phyloP scores from a whole-genome alignment of 805 yeast species.

The Monosporozyma solicola region DNA sequence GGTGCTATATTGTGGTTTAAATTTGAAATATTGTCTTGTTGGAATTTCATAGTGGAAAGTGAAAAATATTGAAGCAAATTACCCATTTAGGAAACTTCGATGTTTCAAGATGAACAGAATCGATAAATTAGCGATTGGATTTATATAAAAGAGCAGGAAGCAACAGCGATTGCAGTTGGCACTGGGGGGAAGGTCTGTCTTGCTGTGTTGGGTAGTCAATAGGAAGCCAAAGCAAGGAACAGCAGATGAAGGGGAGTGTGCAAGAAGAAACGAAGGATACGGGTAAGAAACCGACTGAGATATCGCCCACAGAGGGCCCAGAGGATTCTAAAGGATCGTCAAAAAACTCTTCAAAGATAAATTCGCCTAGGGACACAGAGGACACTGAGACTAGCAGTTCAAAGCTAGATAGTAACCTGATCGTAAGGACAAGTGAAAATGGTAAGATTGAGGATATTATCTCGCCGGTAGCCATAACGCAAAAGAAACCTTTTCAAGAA shows the following conservation, averaged over 20 bases:
- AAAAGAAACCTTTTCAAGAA: constrained; percentile 3
- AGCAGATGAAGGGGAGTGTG: too few relatives aligned
- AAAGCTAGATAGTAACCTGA: not conserved
- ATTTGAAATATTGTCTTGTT: too few relatives aligned
- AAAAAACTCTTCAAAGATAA: not conserved
- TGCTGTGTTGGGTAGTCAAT: too few relatives aligned
- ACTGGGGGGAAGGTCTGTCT: too few relatives aligned
- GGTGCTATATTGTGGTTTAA: not conserved
- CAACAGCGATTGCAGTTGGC: too few relatives aligned
- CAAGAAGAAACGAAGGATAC: not conserved
- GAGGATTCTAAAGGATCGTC: not conserved
- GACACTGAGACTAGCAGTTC: not conserved
- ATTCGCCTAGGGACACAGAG: not conserved
- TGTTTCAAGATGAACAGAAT: not conserved
- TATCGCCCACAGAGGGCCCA: not conserved
- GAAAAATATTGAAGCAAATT: not conserved
- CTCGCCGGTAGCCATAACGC: constrained; percentile 1
- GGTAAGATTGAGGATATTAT: constrained; percentile 6
- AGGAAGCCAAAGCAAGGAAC: too few relatives aligned
- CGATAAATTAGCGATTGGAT: not conserved
- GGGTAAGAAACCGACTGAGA: not conserved
- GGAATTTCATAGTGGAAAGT: too few relatives aligned
- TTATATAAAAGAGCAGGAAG: not conserved
- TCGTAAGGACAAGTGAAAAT: constrained; percentile 2
- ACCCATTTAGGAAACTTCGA: not conserved